Percentiles rank a stretch among this genome's conserved stretches.
phyloP scores from a whole-genome alignment of 371 early-diverging fungal species.

The Mortierella sp. region DNA sequence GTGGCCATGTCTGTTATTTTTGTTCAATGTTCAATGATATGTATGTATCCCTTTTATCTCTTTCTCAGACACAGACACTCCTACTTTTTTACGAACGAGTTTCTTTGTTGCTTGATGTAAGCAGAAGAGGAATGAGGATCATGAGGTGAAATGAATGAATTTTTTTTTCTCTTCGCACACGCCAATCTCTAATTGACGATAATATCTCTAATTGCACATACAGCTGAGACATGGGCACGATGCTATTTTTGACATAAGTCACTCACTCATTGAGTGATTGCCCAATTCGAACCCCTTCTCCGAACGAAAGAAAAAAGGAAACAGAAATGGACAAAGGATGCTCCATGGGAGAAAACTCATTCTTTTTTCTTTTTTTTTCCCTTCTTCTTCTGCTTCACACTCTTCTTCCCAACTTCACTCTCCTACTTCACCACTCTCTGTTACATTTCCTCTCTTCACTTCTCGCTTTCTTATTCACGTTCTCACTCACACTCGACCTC shows the following conservation, averaged over 20 bases:
- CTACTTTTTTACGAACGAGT: not conserved
- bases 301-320: not conserved
- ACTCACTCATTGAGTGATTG: not conserved
- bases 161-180: not conserved
- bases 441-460: not conserved
- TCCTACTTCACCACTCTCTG: not conserved
- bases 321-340: not conserved
- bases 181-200: slow-evolving; percentile 1
- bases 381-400: not conserved
- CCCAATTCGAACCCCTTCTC: slow-evolving; percentile 9
- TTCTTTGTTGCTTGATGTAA: not conserved
- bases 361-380: not conserved
- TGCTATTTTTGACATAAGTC: not conserved
- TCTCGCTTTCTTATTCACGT: not conserved
- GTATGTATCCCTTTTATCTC: not conserved
- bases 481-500: not conserved
- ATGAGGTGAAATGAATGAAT: not conserved
- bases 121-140: not conserved
- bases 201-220: not conserved
- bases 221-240: not conserved
- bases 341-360: not conserved
- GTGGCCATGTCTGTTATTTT: not conserved
- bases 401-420: not conserved
- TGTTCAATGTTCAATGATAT: not conserved
- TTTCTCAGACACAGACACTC: not conserved